Evolutionary conservation across 1,139 yeast species (phyloP), one percentile per base, ranked within the genome.

Genomic region (Yamadazyma songkhlaensis): DNA sequence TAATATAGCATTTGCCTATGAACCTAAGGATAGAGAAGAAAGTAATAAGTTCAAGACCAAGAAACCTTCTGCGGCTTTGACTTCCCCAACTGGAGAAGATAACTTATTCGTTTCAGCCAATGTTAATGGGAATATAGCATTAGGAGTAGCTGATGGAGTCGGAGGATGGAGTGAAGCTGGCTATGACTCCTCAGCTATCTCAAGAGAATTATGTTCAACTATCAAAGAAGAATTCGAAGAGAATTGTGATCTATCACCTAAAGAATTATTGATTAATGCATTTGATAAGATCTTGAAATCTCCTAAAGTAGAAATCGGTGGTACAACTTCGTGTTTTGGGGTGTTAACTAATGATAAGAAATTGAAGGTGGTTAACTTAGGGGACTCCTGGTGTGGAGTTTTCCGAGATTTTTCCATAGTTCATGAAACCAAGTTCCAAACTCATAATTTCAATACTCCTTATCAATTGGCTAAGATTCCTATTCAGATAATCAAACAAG

Each of bases 151-250:
- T 3, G 98, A 92, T 60, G 98, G 98, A 13, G 97, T 92, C 5
- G 97, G 97, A 12, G 97, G 97, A 1, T 92, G 97, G 97, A 77
- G 88, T 2, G 92, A 86, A 48, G 82, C 87, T 29, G 97, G 97
- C 0, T 85, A 81, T 49, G 97, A 90, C 57, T 86, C 96, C 2
- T 77, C 84, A 42, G 90, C 90, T 7, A 83, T 84, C 32, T 79
- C 87, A 10, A 66, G 90, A 50, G 90, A 83, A 51, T 60, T 84
- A 34, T 82, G 89, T 47, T 59, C 59, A 11, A 59, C 72, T 6
- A 63, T 67, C 37, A 55, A 59, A 36, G 30, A 43, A 6, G 48
- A 43, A 17, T 69, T 69, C 42, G 72, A 65, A 40, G 29, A 36
- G 1, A 31, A 30, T 9, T 33, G 35, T n/a, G 28, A 46, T 2